These are phyloP conservation scores for Mycosarcoma maydis DNA, from an alignment of 1,284 basidiomycete species.

Conservation along the genomic window DNA sequence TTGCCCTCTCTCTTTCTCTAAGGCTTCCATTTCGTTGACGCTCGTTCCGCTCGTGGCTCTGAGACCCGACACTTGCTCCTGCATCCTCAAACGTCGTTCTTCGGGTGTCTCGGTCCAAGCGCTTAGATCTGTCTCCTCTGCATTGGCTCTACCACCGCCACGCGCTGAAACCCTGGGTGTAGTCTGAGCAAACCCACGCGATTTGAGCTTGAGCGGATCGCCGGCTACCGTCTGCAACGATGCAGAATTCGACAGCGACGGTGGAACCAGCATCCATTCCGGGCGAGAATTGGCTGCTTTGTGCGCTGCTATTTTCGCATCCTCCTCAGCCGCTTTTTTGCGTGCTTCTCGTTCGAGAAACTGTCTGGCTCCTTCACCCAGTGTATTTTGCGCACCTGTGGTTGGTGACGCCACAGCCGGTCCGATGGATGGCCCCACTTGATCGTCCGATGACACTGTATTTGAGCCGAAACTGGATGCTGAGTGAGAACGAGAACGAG, in stretches of 20 bases:
- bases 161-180: conserved; percentile 40
- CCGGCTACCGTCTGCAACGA: conserved; percentile 32
- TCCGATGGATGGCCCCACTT: conserved; percentile 16
- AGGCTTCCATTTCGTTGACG: conserved; percentile 6
- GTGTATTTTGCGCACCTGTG: neutral
- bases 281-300: conserved; percentile 38
- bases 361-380: conserved; percentile 18
- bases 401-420: neutral
- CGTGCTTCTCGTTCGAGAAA: conserved; percentile 49
- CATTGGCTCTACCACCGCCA: conserved; percentile 4
- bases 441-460: conserved; percentile 6
- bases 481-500: conserved; percentile 18
- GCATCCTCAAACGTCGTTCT: conserved; percentile 43
- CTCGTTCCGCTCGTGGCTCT: neutral
- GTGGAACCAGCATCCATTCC: conserved; percentile 54
- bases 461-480: conserved; percentile 2
- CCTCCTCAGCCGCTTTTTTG: conserved; percentile 19
- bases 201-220: conserved; percentile 48
- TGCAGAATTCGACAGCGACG: conserved; percentile 29
- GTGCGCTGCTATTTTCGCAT: conserved; percentile 24
- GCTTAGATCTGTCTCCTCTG: conserved; percentile 35
- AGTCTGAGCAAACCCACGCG: conserved; percentile 56
- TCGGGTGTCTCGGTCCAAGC: conserved; percentile 60
- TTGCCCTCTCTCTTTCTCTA: conserved; percentile 16
- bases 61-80: conserved; percentile 37